These are phyloP conservation scores for Akanthomyces muscarius DNA, from an alignment of 2,329 filamentous ascomycete genomes.

Conservation along the genomic window DNA sequence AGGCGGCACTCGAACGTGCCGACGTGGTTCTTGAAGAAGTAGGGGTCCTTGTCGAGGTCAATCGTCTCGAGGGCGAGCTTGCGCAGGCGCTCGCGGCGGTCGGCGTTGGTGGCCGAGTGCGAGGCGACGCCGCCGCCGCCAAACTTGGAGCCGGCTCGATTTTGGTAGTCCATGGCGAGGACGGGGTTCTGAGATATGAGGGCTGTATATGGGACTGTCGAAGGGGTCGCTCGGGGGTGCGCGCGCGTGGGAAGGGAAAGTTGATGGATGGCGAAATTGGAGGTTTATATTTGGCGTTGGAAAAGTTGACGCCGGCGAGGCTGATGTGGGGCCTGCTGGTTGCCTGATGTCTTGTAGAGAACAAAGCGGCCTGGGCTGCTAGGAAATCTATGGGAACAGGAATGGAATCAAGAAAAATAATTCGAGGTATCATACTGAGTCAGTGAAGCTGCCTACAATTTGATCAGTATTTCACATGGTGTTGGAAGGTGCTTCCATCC, in stretches of 20 bases:
- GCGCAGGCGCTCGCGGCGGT: constrained; percentile 92
- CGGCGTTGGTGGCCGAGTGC: constrained; percentile 87
- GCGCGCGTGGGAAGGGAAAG: background rate
- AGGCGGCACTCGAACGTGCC: constrained; percentile 97
- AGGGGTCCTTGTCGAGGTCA: constrained; percentile 98
- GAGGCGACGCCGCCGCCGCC: constrained; percentile 96
- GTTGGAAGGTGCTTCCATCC: too few species aligned
- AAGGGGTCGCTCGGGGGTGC: background rate
- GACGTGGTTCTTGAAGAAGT: constrained; percentile 99
- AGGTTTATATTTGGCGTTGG: constrained; percentile 1
- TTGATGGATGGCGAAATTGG: background rate
- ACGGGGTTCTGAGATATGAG: background rate
- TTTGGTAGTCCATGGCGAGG: constrained; percentile 66
- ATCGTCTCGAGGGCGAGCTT: constrained; percentile 98
- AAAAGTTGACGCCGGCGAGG: constrained; percentile 20
- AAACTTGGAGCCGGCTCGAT: constrained; percentile 95
- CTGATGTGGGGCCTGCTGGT: background rate
- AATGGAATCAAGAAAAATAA: too few species aligned
- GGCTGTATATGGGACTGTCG: background rate
- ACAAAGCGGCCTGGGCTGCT: background rate
- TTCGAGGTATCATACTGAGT: too few species aligned
- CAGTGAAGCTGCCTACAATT: too few species aligned
- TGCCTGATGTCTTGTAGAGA: background rate
- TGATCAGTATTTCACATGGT: too few species aligned
- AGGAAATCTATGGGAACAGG: too few species aligned